Evolutionary conservation across 2,329 filamentous ascomycete species (phyloP).

Genomic region (Fulvia fulva): DNA sequence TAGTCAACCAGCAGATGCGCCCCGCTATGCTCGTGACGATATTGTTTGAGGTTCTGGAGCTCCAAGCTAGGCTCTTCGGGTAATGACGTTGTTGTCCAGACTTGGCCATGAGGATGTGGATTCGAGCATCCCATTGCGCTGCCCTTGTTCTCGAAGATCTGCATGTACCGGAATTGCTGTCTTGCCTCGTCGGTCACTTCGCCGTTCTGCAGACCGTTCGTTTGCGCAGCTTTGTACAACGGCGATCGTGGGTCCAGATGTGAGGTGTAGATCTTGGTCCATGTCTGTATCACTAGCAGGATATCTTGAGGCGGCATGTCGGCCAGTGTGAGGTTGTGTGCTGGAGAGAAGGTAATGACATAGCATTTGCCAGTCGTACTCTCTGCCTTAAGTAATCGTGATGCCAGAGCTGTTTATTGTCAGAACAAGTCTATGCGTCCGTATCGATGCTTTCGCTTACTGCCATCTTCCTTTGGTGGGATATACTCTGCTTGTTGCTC

Average conservation of each 20-base stretch:
- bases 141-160: slow-evolving; percentile 99
- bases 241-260: slow-evolving; percentile 72
- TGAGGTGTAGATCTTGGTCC: slow-evolving; percentile 83
- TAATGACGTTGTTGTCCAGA: slow-evolving; percentile 89
- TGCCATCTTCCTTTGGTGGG: slow-evolving; percentile 46
- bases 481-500: slow-evolving; percentile 82
- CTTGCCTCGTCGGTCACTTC: slow-evolving; percentile 53
- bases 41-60: slow-evolving; percentile 71
- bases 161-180: slow-evolving; percentile 90
- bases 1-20: slow-evolving; percentile 82
- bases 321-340: slow-evolving; percentile 86
- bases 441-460: slow-evolving; percentile 33
- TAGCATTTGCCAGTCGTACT: slow-evolving; percentile 94
- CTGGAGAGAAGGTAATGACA: slow-evolving; percentile 88
- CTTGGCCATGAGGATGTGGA: slow-evolving; percentile 92
- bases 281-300: slow-evolving; percentile 77
- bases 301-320: slow-evolving; percentile 78
- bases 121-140: slow-evolving; percentile 98
- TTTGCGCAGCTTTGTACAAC: slow-evolving; percentile 47
- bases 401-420: slow-evolving; percentile 59
- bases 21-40: slow-evolving; percentile 67
- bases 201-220: slow-evolving; percentile 37
- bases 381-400: slow-evolving; percentile 74
- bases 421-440: background rate
- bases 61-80: slow-evolving; percentile 87